Base-by-base conservation (phyloP, 164 flowering plant species). In the Berberis thunbergii region DNA sequence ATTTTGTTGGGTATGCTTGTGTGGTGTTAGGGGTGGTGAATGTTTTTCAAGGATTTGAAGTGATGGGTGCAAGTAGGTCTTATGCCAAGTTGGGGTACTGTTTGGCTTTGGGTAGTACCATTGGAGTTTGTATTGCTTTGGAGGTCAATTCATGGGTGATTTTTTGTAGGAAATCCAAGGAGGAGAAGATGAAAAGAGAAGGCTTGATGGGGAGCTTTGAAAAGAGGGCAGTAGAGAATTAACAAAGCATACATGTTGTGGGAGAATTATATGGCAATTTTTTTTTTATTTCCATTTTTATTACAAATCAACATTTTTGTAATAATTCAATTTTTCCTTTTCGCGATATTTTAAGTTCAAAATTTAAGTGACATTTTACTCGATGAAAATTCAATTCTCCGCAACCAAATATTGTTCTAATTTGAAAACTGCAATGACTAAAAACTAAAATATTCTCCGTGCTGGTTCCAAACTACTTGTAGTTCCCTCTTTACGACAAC, bases 81-180 rank as follows among this genome's bases (percentile, higher is more conserved):
- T 81, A 80, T 65, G 83, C 81, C 0, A 90, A 83, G 75, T 55
- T 94, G 63, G 81, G 49, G 0, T 94, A 94, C 42, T 87, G 96
- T 62, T 66, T 94, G 70, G 75, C 82, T 40, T 63, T 94, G 54
- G 77, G 97, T 1, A 74, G 84, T 2, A 69, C 86, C 77, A 41
- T 90, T 48, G 98, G 98, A 1, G 71, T 76, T n/a, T 82, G 88
- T 43, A 65, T 90, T 41, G 86, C 89, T 40, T 60, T 90, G 79
- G 98, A 90, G 76, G 95, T 88, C 64, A 94, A 90, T 73, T 75
- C 86, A 9, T 94, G 98, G 98, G 96, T 94, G 55, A 60, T 90
- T 1, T 94, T 90, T 59, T 88, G 97, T 72, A 81, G 98, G 66
- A 88, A 84, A 68, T 72, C 94, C 0, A 84, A 90, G 75, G 95